A percentile compares a stretch with the other conserved stretches of the same genome.
Conservation (phyloP, 345 rosid species). For the Linum trigynum region DNA sequence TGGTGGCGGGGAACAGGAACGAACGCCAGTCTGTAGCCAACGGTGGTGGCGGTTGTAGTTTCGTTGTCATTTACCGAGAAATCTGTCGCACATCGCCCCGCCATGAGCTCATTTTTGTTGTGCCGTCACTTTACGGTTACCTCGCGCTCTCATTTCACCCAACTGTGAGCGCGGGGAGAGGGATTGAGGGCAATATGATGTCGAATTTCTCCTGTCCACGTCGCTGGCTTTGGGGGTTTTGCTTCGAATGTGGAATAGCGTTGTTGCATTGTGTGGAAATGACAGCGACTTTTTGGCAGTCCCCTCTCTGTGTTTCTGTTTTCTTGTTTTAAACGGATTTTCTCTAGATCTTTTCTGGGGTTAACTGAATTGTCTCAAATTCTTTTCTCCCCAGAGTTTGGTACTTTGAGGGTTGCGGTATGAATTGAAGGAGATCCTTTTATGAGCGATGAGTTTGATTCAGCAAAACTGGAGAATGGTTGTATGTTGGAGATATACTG, state of each 20-base stretch:
- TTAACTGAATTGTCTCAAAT: too few species aligned
- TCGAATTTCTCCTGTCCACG: neutral
- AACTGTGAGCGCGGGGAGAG: neutral
- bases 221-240: neutral
- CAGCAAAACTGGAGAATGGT: conserved; percentile 7
- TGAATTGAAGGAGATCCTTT: conserved; percentile 6
- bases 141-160: neutral
- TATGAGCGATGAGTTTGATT: neutral
- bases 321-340: neutral
- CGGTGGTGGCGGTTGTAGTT: neutral
- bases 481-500: conserved; percentile 6
- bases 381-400: neutral
- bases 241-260: neutral
- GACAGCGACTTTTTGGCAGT: neutral
- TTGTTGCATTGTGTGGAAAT: neutral
- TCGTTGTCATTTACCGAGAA: neutral
- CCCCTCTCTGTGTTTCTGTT: neutral
- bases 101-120: neutral
- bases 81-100: neutral
- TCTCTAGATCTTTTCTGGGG: neutral
- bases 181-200: neutral
- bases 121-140: neutral
- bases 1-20: neutral
- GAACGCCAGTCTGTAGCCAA: neutral
- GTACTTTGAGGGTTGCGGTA: neutral